phyloP scores from a whole-genome alignment of 805 yeast species.

The Myxozyma geophila region DNA sequence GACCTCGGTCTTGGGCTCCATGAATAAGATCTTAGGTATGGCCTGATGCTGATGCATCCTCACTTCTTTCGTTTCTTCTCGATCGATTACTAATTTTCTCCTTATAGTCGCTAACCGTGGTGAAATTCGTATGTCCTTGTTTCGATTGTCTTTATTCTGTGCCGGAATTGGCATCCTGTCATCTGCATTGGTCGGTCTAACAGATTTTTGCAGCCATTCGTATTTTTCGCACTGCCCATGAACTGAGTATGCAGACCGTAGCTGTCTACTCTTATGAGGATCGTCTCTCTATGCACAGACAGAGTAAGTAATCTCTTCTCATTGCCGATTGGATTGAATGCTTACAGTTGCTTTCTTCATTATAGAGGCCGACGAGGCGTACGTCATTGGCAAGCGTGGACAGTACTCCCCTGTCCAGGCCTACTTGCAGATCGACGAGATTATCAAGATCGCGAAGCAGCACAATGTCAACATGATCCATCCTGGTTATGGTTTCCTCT shows the following conservation, averaged over 20 bases:
- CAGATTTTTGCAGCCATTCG: conserved; percentile 63
- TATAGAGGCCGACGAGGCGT: conserved; percentile 51
- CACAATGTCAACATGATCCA: conserved; percentile 85
- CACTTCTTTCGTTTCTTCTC: neutral
- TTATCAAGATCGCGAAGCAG: conserved; percentile 78
- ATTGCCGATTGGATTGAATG: neutral
- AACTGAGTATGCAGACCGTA: conserved; percentile 93
- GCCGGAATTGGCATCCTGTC: neutral
- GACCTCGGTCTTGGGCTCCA: conserved; percentile 54
- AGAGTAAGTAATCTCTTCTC: conserved; percentile 49
- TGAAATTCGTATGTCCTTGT: conserved; percentile 46
- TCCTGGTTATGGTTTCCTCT: conserved; percentile 89
- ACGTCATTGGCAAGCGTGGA: conserved; percentile 86
- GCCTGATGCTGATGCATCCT: neutral
- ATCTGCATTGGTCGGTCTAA: conserved; percentile 39
- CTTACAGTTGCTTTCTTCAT: neutral
- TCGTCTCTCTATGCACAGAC: conserved; percentile 88
- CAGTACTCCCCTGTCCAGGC: conserved; percentile 95
- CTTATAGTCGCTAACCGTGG: conserved; percentile 48
- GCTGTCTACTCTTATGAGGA: conserved; percentile 98
- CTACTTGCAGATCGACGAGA: conserved; percentile 92
- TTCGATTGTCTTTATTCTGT: neutral
- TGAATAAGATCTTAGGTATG: conserved; percentile 53
- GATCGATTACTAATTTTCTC: conserved; percentile 7
- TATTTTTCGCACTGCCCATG: conserved; percentile 97